These are phyloP conservation scores for Calocybe gambosa DNA, from an alignment of 1,284 basidiomycete genomes.

Conservation along the genomic window DNA sequence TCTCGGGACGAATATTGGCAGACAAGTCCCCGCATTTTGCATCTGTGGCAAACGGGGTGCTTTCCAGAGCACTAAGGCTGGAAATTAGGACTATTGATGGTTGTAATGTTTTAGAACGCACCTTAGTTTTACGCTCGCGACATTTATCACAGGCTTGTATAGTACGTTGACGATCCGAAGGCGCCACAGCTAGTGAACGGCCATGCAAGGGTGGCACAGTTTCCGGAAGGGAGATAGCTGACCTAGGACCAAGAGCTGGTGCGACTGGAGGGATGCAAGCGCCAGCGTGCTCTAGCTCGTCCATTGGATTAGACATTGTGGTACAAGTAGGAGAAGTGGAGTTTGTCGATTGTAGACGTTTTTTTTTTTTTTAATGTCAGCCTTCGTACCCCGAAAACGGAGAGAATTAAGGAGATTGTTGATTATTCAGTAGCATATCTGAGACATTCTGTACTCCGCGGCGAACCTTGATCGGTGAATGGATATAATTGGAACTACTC, in stretches of 20 bases:
- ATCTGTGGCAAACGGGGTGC: constrained; percentile 44
- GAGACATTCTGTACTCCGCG: constrained; percentile 18
- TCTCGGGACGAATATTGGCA: constrained; percentile 43
- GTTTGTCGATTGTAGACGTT: constrained; percentile 6
- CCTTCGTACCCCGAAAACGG: constrained; percentile 18
- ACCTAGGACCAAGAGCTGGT: neutral
- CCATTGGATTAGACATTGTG: neutral
- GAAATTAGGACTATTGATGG: neutral
- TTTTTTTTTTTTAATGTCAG: constrained; percentile 14
- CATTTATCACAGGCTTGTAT: constrained; percentile 54
- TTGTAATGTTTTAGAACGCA: constrained; percentile 18
- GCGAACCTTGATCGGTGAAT: constrained; percentile 15
- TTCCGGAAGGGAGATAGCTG: constrained; percentile 8
- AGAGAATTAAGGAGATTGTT: constrained; percentile 11
- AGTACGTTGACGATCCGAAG: constrained; percentile 39
- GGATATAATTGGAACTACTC: constrained; percentile 15
- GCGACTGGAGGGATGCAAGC: neutral
- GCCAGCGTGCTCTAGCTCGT: neutral
- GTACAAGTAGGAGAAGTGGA: neutral
- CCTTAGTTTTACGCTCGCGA: constrained; percentile 53
- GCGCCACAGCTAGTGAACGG: constrained; percentile 9
- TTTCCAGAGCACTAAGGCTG: constrained; percentile 44
- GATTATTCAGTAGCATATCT: constrained; percentile 17
- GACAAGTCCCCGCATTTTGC: constrained; percentile 38
- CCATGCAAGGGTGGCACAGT: constrained; percentile 11